Conservation (phyloP, 2,329 filamentous ascomycete genomes). For the Penicillium sp. region DNA sequence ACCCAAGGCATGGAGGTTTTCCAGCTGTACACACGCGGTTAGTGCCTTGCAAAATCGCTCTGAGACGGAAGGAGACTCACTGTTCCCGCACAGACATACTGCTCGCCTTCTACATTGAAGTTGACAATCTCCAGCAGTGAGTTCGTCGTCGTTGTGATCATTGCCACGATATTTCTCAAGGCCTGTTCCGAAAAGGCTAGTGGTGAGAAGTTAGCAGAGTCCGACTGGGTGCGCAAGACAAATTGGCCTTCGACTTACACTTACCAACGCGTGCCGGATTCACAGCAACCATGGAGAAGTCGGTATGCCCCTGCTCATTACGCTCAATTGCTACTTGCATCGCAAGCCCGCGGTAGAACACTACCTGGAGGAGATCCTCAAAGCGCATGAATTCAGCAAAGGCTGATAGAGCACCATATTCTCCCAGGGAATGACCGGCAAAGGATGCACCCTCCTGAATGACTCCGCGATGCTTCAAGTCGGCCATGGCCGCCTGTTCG, state of each 20-base stretch:
- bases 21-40: too few species aligned
- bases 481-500: neutral
- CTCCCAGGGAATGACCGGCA: neutral
- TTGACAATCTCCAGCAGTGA: slow-evolving; percentile 94
- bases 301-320: slow-evolving; percentile 11
- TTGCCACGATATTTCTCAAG: too few species aligned
- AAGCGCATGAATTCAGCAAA: neutral
- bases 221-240: too few species aligned
- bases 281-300: slow-evolving; percentile 1
- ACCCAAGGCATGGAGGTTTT: too few species aligned
- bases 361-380: neutral
- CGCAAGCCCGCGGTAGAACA: slow-evolving; percentile 1
- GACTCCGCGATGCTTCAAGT: neutral
- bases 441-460: slow-evolving; percentile 53
- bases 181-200: too few species aligned
- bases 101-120: slow-evolving; percentile 70
- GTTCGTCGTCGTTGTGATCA: slow-evolving; percentile 47
- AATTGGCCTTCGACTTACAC: too few species aligned
- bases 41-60: too few species aligned
- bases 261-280: too few species aligned
- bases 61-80: slow-evolving; percentile 28
- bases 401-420: too few species aligned
- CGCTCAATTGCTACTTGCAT: slow-evolving; percentile 14
- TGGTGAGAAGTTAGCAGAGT: too few species aligned
- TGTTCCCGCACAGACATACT: slow-evolving; percentile 66